Evolutionary conservation across 1,139 yeast genomes (phyloP), one percentile per base, ranked within the genome.

Genomic region (Candida sp.): DNA sequence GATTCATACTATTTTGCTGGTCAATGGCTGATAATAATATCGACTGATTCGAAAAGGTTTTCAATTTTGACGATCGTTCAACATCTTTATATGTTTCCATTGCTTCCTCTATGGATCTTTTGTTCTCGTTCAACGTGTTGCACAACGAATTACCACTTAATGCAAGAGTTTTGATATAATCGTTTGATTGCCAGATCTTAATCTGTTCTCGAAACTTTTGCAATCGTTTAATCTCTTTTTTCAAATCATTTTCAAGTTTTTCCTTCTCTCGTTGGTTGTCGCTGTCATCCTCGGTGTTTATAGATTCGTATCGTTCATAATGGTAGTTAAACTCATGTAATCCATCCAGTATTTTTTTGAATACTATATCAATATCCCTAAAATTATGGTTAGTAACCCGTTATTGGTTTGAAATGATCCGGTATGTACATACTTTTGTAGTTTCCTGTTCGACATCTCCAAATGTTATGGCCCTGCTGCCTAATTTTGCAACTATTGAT

Each of bases 121-220:
- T 62, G 48, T 73, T 70, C 40, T 73, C 78, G 32, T 68, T 68
- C 35, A 73, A 58, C 49, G 70, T 70, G 38, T 55, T 55, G 29
- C 49, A 46, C 34, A 50, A 49, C 4, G 54, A 47, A 19, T 49
- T 50, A 11, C 54, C 52, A n/a, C 72, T 63, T 5, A 65, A 64
- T 27, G 69, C 68, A 27, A 68, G 58, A 38, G 81, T 81, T 53
- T 73, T 75, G 39, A 73, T 66, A 5, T 64, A 56, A 40, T 71
- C 77, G 54, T 70, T 70, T 64, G 63, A 70, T 49, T 70, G 79
- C 99, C 99, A 95, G 41, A 88, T 85, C 64, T 95, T 95, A 53
- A 95, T 89, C 68, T 91, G 97, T 64, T 95, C 99, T 61, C 99
- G 81, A 56, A 86, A 83, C 59, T 96, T 84, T 62, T 95, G 99